These are phyloP conservation scores for Boletus speciosus DNA, from an alignment of 768 basidiomycete genomes.

Conservation along the genomic window DNA sequence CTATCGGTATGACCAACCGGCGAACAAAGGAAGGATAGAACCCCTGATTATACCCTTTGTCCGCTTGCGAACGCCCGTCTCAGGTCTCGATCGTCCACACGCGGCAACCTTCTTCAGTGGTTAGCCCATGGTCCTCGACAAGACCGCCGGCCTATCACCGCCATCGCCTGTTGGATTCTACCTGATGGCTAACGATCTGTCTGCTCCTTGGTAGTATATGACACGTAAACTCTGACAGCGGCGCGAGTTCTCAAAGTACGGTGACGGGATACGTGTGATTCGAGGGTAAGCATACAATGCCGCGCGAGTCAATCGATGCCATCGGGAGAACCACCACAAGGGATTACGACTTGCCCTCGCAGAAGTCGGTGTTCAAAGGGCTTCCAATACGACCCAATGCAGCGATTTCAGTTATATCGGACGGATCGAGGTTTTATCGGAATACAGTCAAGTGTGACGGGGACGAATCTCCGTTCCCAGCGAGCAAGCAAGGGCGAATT, in stretches of 20 bases:
- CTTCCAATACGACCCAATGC: conserved; percentile 18
- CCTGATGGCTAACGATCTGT: conserved; percentile 6
- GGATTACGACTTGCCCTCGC: conserved; percentile 15
- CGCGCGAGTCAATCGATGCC: conserved; percentile 29
- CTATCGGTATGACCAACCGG: conserved; percentile 8
- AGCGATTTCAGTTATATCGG: conserved; percentile 9
- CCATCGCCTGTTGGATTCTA: conserved; percentile 21
- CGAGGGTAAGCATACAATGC: conserved; percentile 24
- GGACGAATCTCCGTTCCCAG: conserved; percentile 21
- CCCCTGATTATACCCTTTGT: not conserved
- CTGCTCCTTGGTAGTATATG: conserved; percentile 1
- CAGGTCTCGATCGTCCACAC: conserved; percentile 15
- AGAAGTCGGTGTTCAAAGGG: conserved; percentile 14
- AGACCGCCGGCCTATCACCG: conserved; percentile 25
- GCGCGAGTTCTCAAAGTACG: conserved; percentile 18
- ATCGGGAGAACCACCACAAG: conserved; percentile 25
- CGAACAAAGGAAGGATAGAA: not conserved
- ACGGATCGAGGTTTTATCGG: conserved; percentile 23
- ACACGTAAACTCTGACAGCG: conserved; percentile 33
- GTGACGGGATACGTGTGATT: conserved; percentile 21
- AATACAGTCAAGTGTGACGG: conserved; percentile 16
- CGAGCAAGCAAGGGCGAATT: conserved; percentile 27
- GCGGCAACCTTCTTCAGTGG: conserved; percentile 21
- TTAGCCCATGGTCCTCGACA: conserved; percentile 7
- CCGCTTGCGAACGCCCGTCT: not conserved